Base-by-base conservation (phyloP, 192 early-diverging fungal species). In the Endogone sp. region DNA sequence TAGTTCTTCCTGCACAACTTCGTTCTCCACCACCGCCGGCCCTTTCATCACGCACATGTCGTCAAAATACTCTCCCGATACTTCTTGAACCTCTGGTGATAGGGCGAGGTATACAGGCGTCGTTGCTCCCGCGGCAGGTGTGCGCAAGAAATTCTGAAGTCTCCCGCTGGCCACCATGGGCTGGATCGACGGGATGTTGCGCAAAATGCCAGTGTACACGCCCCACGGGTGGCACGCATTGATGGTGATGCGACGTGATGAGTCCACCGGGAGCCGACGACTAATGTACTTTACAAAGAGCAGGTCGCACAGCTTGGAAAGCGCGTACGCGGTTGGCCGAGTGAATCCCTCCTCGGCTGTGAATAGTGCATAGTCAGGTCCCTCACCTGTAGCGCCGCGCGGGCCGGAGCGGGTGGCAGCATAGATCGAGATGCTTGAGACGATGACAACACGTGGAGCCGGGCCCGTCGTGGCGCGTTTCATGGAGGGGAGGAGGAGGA, bases 401-500 rank as follows among this genome's bases (percentile, higher is more conserved):
- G 37, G 37, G 9, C 37, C 37, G 6, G 37, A 16, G 6, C 37
- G 6, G 37, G 37, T 49, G 37, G 37, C 37, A 16, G 37, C 37
- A 49, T 49, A 49, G 37, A 16, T 16, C 9, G 37, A 49, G 37
- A 49, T 16, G 37, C 37, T 49, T 6, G 37, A 49, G 37, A 49
- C 37, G 37, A 49, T 16, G 37, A 49, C 37, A 16, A 49, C 1
- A 16, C 37, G 37, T 16, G 37, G 37, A 11, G 37, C 16, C 37
- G 37, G 37, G 6, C 9, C 37, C 37, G 16, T 16, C 9, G 37
- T 49, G 37, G 37, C 16, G 37, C 37, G 37, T 6, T 11, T 49
- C 37, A 71, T 44, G 2, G 29, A 56, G 11, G 63, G 63, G 13
- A 71, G 64, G 26, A 71, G 29, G 11, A 71, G 57, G 27, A 66